phyloP scores from a whole-genome alignment of 1,284 basidiomycete genomes.

The Pholiota adiposa region DNA sequence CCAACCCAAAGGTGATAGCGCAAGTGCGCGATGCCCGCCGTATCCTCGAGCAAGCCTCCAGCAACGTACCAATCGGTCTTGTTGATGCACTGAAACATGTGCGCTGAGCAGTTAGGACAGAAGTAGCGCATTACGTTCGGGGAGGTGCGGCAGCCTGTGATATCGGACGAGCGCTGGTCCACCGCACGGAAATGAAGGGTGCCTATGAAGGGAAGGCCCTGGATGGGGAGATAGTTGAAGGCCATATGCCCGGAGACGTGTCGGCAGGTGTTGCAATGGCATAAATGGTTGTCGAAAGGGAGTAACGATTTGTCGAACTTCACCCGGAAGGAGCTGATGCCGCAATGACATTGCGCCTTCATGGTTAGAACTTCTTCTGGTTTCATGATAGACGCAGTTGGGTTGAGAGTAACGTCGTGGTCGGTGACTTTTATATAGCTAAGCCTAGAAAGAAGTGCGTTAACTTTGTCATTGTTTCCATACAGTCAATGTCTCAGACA shows the following conservation, averaged over 20 bases:
- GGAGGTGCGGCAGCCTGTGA: constrained; percentile 23
- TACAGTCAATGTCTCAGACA: background rate
- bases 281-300: constrained; percentile 25
- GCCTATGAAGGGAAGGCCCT: constrained; percentile 12
- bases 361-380: constrained; percentile 10
- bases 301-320: constrained; percentile 20
- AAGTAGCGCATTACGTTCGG: constrained; percentile 23
- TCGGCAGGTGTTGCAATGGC: constrained; percentile 31
- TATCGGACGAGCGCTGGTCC: constrained; percentile 12
- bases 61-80: constrained; percentile 25
- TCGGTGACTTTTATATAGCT: background rate
- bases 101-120: constrained; percentile 27
- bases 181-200: constrained; percentile 7
- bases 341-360: constrained; percentile 27
- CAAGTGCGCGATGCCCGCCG: constrained; percentile 25
- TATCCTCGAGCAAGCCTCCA: constrained; percentile 23
- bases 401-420: background rate
- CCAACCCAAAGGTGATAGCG: constrained; percentile 28
- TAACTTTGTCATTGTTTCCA: background rate
- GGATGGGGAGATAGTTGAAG: constrained; percentile 22
- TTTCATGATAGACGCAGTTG: background rate
- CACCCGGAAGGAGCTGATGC: constrained; percentile 24
- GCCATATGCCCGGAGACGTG: constrained; percentile 29
- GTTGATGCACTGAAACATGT: constrained; percentile 21
- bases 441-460: background rate